These are phyloP conservation scores for Coniophora puteana DNA, from an alignment of 1,284 basidiomycete species.

Conservation along the genomic window DNA sequence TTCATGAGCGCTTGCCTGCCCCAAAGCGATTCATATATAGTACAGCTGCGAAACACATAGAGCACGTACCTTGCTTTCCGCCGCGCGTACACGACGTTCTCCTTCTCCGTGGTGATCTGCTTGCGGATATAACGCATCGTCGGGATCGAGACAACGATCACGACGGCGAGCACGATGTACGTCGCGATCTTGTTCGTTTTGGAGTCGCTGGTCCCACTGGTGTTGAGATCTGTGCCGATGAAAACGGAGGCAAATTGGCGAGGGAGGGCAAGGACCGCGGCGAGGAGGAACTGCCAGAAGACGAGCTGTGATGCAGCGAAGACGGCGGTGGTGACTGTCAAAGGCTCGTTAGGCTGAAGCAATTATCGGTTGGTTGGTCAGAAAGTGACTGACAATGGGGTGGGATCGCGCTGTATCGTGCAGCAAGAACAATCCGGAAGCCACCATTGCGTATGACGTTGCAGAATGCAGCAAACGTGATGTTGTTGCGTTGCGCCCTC, in stretches of 20 bases:
- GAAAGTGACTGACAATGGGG: constrained; percentile 44
- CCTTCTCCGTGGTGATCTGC: constrained; percentile 74
- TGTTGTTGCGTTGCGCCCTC: constrained; percentile 52
- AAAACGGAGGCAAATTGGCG: constrained; percentile 62
- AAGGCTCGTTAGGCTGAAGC: neutral
- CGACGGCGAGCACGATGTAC: constrained; percentile 57
- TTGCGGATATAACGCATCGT: constrained; percentile 84
- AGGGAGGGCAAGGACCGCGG: constrained; percentile 59
- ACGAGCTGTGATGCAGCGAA: constrained; percentile 67
- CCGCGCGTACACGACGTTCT: constrained; percentile 68
- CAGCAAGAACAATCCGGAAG: constrained; percentile 57
- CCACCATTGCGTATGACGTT: constrained; percentile 64
- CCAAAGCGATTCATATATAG: too few relatives aligned
- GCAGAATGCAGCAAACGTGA: constrained; percentile 62
- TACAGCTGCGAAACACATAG: too few relatives aligned
- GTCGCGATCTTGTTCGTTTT: constrained; percentile 53
- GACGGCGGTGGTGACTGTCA: constrained; percentile 52
- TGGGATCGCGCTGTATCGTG: constrained; percentile 59
- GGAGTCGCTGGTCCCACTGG: constrained; percentile 18
- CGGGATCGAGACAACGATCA: constrained; percentile 66
- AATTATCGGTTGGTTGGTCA: neutral
- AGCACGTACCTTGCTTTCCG: constrained; percentile 73
- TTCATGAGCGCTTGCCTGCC: too few relatives aligned
- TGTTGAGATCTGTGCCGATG: constrained; percentile 41
- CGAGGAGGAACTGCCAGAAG: constrained; percentile 53